These are phyloP conservation scores for Alternaria brassicae DNA, from an alignment of 2,329 filamentous ascomycete genomes.

Conservation along the genomic window DNA sequence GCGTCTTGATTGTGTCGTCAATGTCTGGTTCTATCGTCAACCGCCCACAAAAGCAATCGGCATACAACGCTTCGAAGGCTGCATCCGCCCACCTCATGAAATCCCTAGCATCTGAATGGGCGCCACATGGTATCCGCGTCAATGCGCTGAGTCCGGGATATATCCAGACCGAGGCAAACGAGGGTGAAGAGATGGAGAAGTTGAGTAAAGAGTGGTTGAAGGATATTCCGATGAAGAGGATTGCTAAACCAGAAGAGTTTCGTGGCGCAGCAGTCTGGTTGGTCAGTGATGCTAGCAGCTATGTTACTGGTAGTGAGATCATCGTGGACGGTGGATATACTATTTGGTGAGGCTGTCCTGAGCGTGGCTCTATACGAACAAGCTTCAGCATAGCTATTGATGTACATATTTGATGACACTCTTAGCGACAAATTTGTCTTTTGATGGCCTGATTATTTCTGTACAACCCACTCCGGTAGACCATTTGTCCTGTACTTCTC, in stretches of 20 bases:
- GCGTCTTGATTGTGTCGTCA: constrained; percentile 77
- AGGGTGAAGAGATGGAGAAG: constrained; percentile 33
- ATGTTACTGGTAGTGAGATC: constrained; percentile 73
- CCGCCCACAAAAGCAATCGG: constrained; percentile 75
- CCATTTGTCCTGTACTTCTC: not conserved
- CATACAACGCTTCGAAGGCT: constrained; percentile 80
- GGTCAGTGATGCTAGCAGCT: constrained; percentile 49
- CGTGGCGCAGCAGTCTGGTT: constrained; percentile 41
- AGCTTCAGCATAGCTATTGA: not conserved
- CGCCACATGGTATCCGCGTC: constrained; percentile 77
- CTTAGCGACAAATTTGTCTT: not conserved
- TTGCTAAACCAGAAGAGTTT: constrained; percentile 50
- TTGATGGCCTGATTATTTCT: not conserved
- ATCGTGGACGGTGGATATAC: constrained; percentile 62
- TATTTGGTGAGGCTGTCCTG: constrained; percentile 22
- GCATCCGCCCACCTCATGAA: constrained; percentile 68
- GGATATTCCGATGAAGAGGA: constrained; percentile 46
- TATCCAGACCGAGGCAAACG: constrained; percentile 79
- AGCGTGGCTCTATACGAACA: not conserved
- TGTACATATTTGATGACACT: not conserved
- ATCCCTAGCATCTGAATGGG: constrained; percentile 82
- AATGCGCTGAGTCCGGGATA: constrained; percentile 86
- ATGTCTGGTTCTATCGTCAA: constrained; percentile 59
- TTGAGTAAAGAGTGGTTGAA: constrained; percentile 43
- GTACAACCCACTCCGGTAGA: not conserved